Evolutionary conservation across 495 filamentous ascomycete species (phyloP).

Genomic region (Lindgomyces ingoldianus): DNA sequence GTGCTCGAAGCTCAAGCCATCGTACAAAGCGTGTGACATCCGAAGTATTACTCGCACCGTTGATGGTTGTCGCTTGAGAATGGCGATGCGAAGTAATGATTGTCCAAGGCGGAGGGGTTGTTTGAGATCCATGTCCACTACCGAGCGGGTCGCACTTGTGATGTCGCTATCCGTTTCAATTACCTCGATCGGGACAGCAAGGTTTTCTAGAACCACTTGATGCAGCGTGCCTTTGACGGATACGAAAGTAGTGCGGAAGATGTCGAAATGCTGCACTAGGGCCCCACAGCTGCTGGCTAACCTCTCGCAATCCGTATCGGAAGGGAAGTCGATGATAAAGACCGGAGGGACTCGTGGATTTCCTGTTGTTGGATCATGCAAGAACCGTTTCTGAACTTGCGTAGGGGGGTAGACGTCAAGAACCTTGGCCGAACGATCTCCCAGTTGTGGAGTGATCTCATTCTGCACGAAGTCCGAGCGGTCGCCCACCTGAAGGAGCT

Average conservation of each 20-base stretch:
- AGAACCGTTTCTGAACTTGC: background rate
- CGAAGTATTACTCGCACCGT: background rate
- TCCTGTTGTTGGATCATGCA: slow-evolving; percentile 1
- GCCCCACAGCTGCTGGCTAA: background rate
- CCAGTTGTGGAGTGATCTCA: background rate
- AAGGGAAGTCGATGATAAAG: background rate
- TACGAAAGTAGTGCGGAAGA: slow-evolving; percentile 1
- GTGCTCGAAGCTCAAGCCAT: background rate
- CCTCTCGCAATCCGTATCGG: background rate
- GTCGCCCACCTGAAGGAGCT: background rate
- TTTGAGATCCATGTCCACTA: background rate
- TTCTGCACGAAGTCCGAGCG: background rate
- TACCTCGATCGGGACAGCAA: background rate
- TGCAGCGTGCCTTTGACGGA: background rate
- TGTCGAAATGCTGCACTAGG: slow-evolving; percentile 1
- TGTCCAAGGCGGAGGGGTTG: background rate
- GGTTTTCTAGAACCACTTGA: background rate
- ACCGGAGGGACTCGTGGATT: slow-evolving; percentile 3
- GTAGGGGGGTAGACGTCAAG: background rate
- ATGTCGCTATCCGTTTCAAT: background rate
- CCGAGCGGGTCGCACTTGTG: background rate
- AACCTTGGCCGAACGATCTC: background rate
- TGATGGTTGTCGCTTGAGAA: background rate
- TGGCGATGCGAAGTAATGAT: background rate
- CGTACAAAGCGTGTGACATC: slow-evolving; percentile 1